Evolutionary conservation across 495 filamentous ascomycete species (phyloP).

Genomic region (Elasticomyces elasticus): DNA sequence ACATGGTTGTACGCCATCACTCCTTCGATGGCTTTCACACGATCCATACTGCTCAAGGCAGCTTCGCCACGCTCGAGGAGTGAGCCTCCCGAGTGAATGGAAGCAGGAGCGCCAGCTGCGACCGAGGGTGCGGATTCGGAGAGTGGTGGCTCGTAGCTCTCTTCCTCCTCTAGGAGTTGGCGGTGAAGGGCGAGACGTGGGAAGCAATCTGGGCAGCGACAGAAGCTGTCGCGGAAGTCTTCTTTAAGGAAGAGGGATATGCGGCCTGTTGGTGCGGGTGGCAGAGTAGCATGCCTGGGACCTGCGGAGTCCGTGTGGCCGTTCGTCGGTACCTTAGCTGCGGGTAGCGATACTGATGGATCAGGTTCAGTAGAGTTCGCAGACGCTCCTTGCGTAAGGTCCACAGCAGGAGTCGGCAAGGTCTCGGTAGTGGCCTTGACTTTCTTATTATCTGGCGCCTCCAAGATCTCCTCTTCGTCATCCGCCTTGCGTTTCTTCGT

Average conservation of each 20-base stretch:
- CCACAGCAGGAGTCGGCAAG: not conserved
- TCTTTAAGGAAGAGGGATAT: conserved; percentile 74
- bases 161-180: conserved; percentile 86
- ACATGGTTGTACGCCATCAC: conserved; percentile 96
- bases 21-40: conserved; percentile 87
- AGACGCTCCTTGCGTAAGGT: too few relatives aligned
- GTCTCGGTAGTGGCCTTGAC: conserved; percentile 21
- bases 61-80: conserved; percentile 83
- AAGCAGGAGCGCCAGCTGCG: too few relatives aligned
- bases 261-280: conserved; percentile 40
- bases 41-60: conserved; percentile 78
- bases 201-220: conserved; percentile 72
- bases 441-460: conserved; percentile 25
- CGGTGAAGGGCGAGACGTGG: conserved; percentile 56
- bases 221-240: conserved; percentile 65
- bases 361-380: too few relatives aligned
- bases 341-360: too few relatives aligned
- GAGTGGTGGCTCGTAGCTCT: conserved; percentile 79
- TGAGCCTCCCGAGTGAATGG: conserved; percentile 53
- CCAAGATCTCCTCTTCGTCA: conserved; percentile 41
- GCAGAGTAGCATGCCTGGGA: conserved; percentile 41
- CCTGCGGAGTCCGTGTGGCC: conserved; percentile 13
- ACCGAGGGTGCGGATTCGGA: conserved; percentile 44
- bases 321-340: not conserved
- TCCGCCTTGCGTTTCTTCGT: conserved; percentile 71